These are phyloP conservation scores for Berberis vulgaris DNA, from an alignment of 164 flowering plant species.

Conservation along the genomic window DNA sequence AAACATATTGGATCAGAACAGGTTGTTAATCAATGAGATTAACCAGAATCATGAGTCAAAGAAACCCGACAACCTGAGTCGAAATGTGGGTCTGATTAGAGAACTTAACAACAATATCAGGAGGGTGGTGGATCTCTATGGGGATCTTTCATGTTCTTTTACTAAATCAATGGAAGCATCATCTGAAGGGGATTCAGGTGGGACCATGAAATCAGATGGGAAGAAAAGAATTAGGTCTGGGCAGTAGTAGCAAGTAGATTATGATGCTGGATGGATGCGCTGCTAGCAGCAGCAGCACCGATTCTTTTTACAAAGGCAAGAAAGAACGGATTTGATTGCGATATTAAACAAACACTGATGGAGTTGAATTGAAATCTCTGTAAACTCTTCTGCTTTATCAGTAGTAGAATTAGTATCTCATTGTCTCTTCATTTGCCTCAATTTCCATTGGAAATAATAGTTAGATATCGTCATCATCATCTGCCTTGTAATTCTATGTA, in stretches of 20 bases:
- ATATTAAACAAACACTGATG: background rate
- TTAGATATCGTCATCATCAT: background rate
- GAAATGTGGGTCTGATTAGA: slow-evolving; percentile 70
- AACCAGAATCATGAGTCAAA: slow-evolving; percentile 83
- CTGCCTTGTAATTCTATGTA: background rate
- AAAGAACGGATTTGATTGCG: background rate
- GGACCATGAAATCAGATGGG: slow-evolving; percentile 45
- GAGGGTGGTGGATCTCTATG: slow-evolving; percentile 77
- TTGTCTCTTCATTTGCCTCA: background rate
- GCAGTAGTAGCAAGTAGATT: background rate
- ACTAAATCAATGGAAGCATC: slow-evolving; percentile 57
- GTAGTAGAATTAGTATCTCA: background rate
- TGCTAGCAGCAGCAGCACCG: background rate
- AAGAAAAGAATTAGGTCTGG: slow-evolving; percentile 63
- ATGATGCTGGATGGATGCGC: background rate
- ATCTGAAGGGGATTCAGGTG: slow-evolving; percentile 63
- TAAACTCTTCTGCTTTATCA: background rate
- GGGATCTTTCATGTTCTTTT: slow-evolving; percentile 56
- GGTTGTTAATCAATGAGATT: slow-evolving; percentile 73
- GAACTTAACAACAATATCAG: slow-evolving; percentile 81
- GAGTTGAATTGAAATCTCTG: background rate
- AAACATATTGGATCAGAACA: slow-evolving; percentile 60
- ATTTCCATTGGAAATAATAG: background rate
- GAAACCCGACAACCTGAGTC: slow-evolving; percentile 55
- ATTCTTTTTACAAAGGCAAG: background rate